These are phyloP conservation scores for Mycena rosella DNA, from an alignment of 768 basidiomycete species.

Conservation along the genomic window DNA sequence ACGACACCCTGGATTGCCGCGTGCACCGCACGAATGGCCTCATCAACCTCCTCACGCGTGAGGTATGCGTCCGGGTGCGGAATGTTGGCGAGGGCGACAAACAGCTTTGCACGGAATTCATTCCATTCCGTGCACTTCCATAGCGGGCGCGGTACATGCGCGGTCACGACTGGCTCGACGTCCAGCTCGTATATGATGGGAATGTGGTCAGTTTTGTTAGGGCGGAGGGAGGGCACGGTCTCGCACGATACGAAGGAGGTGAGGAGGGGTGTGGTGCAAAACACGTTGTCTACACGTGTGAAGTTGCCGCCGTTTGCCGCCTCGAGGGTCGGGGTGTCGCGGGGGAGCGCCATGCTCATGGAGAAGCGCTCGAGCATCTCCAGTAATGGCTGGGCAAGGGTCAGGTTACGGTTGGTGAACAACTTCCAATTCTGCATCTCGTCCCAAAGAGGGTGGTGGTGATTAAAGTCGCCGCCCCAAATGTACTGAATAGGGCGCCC, in stretches of 20 bases:
- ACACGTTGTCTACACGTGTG: too few species aligned
- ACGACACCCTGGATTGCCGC: not conserved
- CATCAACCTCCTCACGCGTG: not conserved
- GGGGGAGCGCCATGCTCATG: constrained; percentile 51
- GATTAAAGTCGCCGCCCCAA: too few species aligned
- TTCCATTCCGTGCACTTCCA: constrained; percentile 50
- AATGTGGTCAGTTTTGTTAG: constrained; percentile 53
- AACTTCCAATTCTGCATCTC: constrained; percentile 45
- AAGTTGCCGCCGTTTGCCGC: constrained; percentile 45
- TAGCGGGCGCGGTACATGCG: constrained; percentile 31
- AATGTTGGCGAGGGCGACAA: not conserved
- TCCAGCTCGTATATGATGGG: constrained; percentile 50
- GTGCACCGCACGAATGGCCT: not conserved
- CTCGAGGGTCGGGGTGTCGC: constrained; percentile 50
- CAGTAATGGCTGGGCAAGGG: constrained; percentile 43
- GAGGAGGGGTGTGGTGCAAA: constrained; percentile 37
- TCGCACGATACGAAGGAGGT: constrained; percentile 45
- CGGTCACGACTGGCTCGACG: constrained; percentile 1
- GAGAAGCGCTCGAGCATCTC: constrained; percentile 39
- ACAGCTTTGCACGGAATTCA: constrained; percentile 41
- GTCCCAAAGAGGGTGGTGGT: constrained; percentile 39
- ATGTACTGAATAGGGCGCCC: not conserved
- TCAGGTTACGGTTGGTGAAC: constrained; percentile 45
- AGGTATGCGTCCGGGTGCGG: not conserved
- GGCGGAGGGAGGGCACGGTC: constrained; percentile 27